Evolutionary conservation across 2,329 filamentous ascomycete species (phyloP).

Genomic region (Colletotrichum gloeosporioides): DNA sequence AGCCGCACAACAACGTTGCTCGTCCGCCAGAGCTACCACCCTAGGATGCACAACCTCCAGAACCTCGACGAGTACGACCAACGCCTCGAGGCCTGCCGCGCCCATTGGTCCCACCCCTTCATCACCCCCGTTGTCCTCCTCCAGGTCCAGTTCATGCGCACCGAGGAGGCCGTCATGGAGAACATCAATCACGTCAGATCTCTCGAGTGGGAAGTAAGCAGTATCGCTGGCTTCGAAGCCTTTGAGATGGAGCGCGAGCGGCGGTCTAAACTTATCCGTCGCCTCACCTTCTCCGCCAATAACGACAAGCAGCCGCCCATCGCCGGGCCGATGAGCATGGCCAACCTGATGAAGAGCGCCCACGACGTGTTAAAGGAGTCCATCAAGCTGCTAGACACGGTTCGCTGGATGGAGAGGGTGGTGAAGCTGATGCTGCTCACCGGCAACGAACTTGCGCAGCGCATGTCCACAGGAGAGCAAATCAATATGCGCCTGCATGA

Average conservation of each 20-base stretch:
- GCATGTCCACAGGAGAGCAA: slow-evolving; percentile 22
- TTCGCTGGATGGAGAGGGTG: slow-evolving; percentile 53
- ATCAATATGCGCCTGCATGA: slow-evolving; percentile 23
- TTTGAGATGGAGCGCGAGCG: slow-evolving; percentile 28
- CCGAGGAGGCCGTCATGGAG: slow-evolving; percentile 47
- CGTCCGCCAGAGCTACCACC: slow-evolving; percentile 48
- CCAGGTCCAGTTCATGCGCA: slow-evolving; percentile 50
- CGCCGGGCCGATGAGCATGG: slow-evolving; percentile 45
- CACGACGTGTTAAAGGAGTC: slow-evolving; percentile 51
- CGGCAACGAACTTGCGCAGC: slow-evolving; percentile 46
- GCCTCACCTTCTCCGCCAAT: background rate
- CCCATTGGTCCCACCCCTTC: slow-evolving; percentile 51
- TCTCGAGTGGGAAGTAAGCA: slow-evolving; percentile 47
- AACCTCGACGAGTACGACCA: slow-evolving; percentile 52
- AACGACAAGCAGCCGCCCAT: slow-evolving; percentile 4
- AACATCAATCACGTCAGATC: slow-evolving; percentile 47
- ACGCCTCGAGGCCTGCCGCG: slow-evolving; percentile 47
- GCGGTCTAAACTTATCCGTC: slow-evolving; percentile 25
- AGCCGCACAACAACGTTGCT: slow-evolving; percentile 44
- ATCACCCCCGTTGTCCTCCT: slow-evolving; percentile 51
- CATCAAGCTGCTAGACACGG: slow-evolving; percentile 50
- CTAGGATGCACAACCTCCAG: slow-evolving; percentile 43
- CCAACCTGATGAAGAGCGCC: slow-evolving; percentile 52
- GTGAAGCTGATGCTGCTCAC: slow-evolving; percentile 47
- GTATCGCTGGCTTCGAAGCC: slow-evolving; percentile 44